phyloP scores from a whole-genome alignment of 2,329 filamentous ascomycete genomes.

The Orbilia oligospora region DNA sequence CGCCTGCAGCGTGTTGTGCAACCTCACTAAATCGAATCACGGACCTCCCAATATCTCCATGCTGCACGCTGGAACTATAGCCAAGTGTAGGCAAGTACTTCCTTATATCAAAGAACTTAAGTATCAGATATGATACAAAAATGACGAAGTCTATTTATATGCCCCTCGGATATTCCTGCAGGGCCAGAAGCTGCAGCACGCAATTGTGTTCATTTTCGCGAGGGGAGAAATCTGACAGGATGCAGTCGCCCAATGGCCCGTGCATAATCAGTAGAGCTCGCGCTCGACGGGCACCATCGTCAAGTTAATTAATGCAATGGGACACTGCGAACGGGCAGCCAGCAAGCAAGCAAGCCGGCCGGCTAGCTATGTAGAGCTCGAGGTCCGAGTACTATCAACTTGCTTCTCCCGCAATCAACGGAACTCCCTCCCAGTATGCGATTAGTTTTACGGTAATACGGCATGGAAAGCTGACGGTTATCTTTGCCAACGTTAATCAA shows the following conservation, averaged over 20 bases:
- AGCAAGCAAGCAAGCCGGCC: too few relatives aligned
- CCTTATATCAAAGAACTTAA: background rate
- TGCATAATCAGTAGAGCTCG: slow-evolving; percentile 30
- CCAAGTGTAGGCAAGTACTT: background rate
- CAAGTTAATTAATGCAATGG: background rate
- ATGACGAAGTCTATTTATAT: slow-evolving; percentile 46
- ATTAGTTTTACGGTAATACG: slow-evolving; percentile 28
- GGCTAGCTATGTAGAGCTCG: slow-evolving; percentile 42
- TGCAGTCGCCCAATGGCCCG: slow-evolving; percentile 34
- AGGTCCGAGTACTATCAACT: slow-evolving; percentile 21
- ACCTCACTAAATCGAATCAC: slow-evolving; percentile 10
- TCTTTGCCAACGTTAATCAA: slow-evolving; percentile 15
- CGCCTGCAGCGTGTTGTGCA: slow-evolving; percentile 34
- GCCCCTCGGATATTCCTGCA: slow-evolving; percentile 25
- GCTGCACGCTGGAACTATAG: background rate
- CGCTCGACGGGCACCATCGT: slow-evolving; percentile 3
- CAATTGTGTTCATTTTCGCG: slow-evolving; percentile 40
- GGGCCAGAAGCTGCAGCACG: slow-evolving; percentile 45
- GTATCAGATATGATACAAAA: slow-evolving; percentile 27
- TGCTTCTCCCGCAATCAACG: slow-evolving; percentile 23
- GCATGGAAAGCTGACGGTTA: slow-evolving; percentile 23
- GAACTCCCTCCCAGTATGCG: slow-evolving; percentile 15
- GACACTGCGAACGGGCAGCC: slow-evolving; percentile 20
- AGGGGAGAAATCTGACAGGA: slow-evolving; percentile 35
- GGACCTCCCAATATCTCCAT: background rate